Conservation (phyloP, 2,329 filamentous ascomycete genomes). For the Dactylonectria macrodidyma region DNA sequence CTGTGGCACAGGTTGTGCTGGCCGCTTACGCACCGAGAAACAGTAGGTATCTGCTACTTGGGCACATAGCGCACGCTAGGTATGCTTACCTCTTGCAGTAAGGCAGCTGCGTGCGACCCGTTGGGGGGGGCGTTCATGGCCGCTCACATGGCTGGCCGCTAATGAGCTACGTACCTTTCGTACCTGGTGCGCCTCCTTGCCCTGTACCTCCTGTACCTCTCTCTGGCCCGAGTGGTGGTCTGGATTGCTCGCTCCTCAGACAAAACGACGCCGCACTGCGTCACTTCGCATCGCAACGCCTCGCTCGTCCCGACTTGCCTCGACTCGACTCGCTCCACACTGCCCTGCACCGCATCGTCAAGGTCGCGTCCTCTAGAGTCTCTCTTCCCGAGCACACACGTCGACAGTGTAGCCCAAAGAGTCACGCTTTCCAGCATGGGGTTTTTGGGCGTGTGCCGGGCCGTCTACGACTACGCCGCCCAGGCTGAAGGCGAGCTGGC, state of each 20-base stretch:
- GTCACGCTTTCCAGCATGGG: constrained; percentile 73
- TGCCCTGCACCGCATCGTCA: constrained; percentile 20
- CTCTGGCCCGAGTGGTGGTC: constrained; percentile 30
- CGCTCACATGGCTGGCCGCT: constrained; percentile 27
- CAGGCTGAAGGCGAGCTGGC: constrained; percentile 89
- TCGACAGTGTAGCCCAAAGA: constrained; percentile 41
- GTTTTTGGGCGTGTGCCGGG: constrained; percentile 92
- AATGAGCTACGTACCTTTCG: constrained; percentile 38
- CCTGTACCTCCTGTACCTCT: constrained; percentile 11
- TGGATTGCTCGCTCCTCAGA: constrained; percentile 45
- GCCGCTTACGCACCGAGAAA: background rate
- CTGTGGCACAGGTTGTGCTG: constrained; percentile 11
- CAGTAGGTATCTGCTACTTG: too few species aligned
- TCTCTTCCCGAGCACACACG: constrained; percentile 24
- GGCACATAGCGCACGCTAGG: background rate
- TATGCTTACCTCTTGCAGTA: constrained; percentile 13
- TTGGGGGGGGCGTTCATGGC: background rate
- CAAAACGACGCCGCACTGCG: constrained; percentile 49
- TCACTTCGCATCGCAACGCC: constrained; percentile 44
- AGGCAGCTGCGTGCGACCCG: constrained; percentile 21
- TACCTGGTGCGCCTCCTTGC: background rate
- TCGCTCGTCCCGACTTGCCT: background rate
- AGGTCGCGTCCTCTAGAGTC: constrained; percentile 35
- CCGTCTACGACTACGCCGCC: constrained; percentile 92
- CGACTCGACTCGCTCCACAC: constrained; percentile 8